Base-by-base conservation (phyloP, 768 basidiomycete species). In the Phylloporus sp. region DNA sequence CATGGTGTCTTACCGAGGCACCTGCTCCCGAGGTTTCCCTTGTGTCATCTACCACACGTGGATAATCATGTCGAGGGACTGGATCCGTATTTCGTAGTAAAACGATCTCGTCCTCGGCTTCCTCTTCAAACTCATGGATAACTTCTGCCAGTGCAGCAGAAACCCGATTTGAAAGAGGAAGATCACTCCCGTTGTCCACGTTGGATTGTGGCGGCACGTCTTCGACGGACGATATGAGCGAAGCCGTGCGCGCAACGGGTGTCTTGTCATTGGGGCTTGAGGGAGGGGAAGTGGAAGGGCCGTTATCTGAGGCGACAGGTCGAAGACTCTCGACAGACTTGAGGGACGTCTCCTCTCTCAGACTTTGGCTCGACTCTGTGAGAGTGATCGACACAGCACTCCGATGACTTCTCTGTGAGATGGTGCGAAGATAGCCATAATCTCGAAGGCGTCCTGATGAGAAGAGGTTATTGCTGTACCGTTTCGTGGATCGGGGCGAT, bases 401-500 rank as follows among this genome's bases (percentile, higher is more conserved):
- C 23, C 71, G 66, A 41, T 66, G 63, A 45, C 63, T 78, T 54
- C 70, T 72, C 60, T 70, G 74, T 16, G 75, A 76, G 45, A 78
- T 74, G 62, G 75, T 80, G 53, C 83, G 81, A 60, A 88, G 66
- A 66, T 91, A 88, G 10, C 75, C 73, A 63, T 89, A 82, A 66
- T 92, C 90, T 50, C 85, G 77, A 59, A 90, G 76, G 49, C 84
- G 79, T n/a, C 85, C 83, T 16, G 90, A 91, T 42, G 88, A 85
- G 56, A 91, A 92, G 45, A 93, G 73, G 62, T 91, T 91, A 67
- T 91, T 91, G 73, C 88, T 91, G 67, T 88, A 87, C 41, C 90
- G 80, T 70, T 87, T 86, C 50, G 74, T 71, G 35, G 80, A 79
- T 29, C 79, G 75, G 23, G 65, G 60, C 23, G 84, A 70, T 38